Evolutionary conservation across 176 grass and related monocot genomes (phyloP).

Genomic region (Chrysopogon serrulatus): DNA sequence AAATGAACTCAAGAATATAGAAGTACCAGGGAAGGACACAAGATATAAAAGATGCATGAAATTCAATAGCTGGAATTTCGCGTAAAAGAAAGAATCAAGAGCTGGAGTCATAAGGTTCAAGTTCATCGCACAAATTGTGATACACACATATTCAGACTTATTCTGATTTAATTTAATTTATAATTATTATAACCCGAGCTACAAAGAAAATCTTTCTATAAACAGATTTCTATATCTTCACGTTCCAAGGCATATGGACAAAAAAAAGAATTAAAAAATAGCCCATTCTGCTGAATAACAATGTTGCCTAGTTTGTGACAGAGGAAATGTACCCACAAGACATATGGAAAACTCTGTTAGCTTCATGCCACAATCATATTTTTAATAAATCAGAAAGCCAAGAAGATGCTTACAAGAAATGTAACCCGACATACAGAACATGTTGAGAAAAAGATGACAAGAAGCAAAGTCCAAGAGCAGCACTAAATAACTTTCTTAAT

Average conservation of each 20-base stretch:
- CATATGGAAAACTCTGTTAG: neutral
- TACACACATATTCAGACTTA: neutral
- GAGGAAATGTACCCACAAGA: neutral
- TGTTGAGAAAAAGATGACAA: neutral
- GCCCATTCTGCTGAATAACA: neutral
- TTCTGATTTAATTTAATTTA: neutral
- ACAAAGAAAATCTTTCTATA: neutral
- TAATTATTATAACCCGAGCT: neutral
- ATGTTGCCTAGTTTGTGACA: neutral
- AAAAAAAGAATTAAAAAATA: neutral
- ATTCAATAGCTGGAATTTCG: no score
- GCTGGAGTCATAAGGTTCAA: neutral
- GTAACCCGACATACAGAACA: neutral
- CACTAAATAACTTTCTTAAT: neutral
- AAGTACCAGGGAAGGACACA: neutral
- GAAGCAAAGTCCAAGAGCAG: neutral
- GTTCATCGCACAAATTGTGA: neutral
- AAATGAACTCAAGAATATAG: neutral
- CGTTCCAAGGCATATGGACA: neutral
- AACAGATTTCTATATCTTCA: neutral
- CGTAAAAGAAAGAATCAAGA: no score
- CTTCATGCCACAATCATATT: neutral
- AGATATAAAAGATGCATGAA: neutral
- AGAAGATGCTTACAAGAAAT: slow-evolving; percentile 2
- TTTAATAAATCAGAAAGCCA: neutral